Conservation (phyloP, 805 yeast species). For the Myxozyma udenii region DNA sequence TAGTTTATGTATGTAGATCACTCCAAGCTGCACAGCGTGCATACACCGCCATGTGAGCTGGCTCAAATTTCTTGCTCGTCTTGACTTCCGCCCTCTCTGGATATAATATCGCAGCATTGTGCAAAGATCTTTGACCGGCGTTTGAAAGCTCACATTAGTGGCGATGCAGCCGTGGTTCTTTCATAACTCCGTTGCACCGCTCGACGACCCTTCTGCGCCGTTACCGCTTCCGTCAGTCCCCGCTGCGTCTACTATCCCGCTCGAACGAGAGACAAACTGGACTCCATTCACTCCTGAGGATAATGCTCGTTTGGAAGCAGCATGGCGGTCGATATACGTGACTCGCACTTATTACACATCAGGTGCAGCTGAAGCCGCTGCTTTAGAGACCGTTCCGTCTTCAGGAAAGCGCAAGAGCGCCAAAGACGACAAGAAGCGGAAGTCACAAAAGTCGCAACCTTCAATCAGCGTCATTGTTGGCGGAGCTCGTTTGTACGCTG, state of each 20-base stretch:
- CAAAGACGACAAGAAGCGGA: conserved; percentile 4
- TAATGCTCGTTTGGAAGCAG: conserved; percentile 32
- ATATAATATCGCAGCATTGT: too few species aligned
- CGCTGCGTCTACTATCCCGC: conserved; percentile 25
- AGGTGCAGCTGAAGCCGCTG: conserved; percentile 3
- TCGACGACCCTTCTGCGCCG: conserved; percentile 33
- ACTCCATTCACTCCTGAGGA: conserved; percentile 42
- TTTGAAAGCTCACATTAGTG: too few species aligned
- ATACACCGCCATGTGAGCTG: too few species aligned
- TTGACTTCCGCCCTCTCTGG: too few species aligned
- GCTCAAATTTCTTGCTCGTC: too few species aligned
- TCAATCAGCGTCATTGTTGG: conserved; percentile 29
- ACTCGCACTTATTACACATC: conserved; percentile 3
- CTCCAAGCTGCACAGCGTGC: too few species aligned
- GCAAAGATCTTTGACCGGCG: too few species aligned
- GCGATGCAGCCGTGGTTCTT: conserved; percentile 32
- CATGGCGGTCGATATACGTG: conserved; percentile 25
- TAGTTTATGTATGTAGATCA: too few species aligned
- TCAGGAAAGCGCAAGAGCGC: not conserved
- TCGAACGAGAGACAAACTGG: conserved; percentile 36
- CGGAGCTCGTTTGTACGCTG: conserved; percentile 27
- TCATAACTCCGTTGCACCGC: conserved; percentile 31
- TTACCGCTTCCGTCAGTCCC: conserved; percentile 28
- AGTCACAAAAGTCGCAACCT: conserved; percentile 4
- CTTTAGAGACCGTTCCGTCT: not conserved